Base-by-base conservation (phyloP, 257 asterid species). In the Scutellaria barbata region DNA sequence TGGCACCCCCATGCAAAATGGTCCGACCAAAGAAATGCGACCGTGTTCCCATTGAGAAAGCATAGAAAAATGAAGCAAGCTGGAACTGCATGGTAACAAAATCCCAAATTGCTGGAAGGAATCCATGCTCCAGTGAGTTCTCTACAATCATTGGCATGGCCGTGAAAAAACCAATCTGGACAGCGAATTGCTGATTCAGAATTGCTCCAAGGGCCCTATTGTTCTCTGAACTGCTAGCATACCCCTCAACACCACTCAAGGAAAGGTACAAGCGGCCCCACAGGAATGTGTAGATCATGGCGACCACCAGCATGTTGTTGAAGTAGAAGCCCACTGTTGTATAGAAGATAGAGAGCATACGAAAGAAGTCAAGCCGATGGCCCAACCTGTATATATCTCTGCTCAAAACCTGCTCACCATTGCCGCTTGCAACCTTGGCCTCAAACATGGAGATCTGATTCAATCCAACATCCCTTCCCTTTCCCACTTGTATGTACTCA, bases 341-440 rank as follows among this genome's bases (percentile, higher is more conserved):
- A 67, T 90, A 93, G 85, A 90, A 93, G 74, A 93, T 87, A 1
- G 98, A 93, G 9, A 93, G 96, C 98, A 93, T 93, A 35, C 98
- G 97, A 47, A 93, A 93, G 86, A 93, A 90, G 78, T 93, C 98
- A 18, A 93, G 93, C 54, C 97, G 76, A 63, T 93, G 98, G 55
- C 98, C 98, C 81, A 93, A 81, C 74, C 98, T 64, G 68, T 93
- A 93, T 39, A 93, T 87, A 75, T 93, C 98, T 79, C 98, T 80
- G 83, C 98, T 93, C 88, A 93, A 76, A 33, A 82, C 88, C 82
- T 93, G 98, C 80, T 93, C 98, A 5, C 98, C 98, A 9, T 93
- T 93, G 62, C 98, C 98, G 77, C 98, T 86, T 0, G 97, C 96
- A 76, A 93, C 97, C 74, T 93, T 93, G 40, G 98, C 98, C 87